Evolutionary conservation across 2,329 filamentous ascomycete species (phyloP), one percentile per base, ranked within the genome.

Genomic region (Sporothrix humicola): DNA sequence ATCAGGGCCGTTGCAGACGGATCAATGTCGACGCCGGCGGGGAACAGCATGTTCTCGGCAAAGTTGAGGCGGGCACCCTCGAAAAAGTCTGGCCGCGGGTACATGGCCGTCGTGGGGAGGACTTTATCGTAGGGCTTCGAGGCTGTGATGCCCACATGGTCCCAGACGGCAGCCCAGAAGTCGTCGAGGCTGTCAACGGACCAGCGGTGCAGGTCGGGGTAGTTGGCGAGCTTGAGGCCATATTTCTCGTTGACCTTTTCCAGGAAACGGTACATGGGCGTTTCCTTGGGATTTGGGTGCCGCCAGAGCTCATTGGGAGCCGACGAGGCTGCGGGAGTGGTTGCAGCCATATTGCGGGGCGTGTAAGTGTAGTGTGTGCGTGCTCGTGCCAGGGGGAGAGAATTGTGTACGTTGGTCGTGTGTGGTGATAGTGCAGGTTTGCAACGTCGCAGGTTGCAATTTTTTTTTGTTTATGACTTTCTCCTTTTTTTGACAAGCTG

Each of bases 11-110:
- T 82, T 4, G 87, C 85, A 63, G 89, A 82, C 69, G 91, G 87
- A 76, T 91, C 83, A 7, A 90, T 82, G 52, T 87, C 84, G 69
- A 85, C 85, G 3, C 70, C 73, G 3, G 77, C 63, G 9, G 95
- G 95, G 81, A 91, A 98, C 3, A 99, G 89, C 72, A 98, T 86
- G 81, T 99, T 99, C 83, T 98, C 93, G 37, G 95, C 95, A 80
- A 98, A 98, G 82, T 98, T 99, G 76, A 98, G 86, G 73, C 86
- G 90, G 15, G 93, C 88, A 10, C 91, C 91, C 73, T 89, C 82
- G 81, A 98, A 98, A 85, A 97, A 98, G 74, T 90, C 85, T 8
- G 95, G 95, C 31, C 94, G 90, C 31, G 95, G 95, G 78, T 94
- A 98, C 87, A 98, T 92, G 65, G 89, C 85, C 6, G 90, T 87